phyloP scores from a whole-genome alignment of 2,329 filamentous ascomycete species.

The Exophiala lecanii-corni region DNA sequence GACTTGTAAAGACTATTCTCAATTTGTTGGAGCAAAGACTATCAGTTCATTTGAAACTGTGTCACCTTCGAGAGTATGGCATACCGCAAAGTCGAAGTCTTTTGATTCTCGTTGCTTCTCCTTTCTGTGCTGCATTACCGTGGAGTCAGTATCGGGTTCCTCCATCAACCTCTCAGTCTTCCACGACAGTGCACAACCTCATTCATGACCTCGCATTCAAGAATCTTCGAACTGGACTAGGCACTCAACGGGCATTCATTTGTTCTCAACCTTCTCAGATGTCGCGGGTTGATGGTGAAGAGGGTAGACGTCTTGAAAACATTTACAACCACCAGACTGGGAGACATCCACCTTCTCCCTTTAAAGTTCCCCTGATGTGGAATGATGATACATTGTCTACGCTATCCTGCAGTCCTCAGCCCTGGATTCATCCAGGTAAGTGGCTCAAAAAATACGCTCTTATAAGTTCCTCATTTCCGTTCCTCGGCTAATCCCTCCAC shows the following conservation, averaged over 20 bases:
- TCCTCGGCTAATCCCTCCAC: not conserved
- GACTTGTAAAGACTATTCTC: conserved; percentile 11
- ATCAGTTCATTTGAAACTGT: conserved; percentile 14
- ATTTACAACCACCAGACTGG: not conserved
- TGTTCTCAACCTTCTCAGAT: too few species aligned
- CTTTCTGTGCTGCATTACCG: conserved; percentile 5
- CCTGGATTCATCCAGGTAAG: conserved; percentile 15
- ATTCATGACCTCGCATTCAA: too few species aligned
- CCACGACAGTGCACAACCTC: too few species aligned
- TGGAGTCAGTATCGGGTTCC: too few species aligned
- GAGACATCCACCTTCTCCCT: not conserved
- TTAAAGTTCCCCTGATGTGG: too few species aligned
- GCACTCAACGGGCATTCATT: too few species aligned
- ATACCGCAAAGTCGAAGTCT: conserved; percentile 12
- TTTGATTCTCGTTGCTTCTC: conserved; percentile 12
- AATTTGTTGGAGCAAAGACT: conserved; percentile 8
- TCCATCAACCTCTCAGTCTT: too few species aligned
- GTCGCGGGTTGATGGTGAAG: too few species aligned
- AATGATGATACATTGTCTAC: not conserved
- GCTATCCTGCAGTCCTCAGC: not conserved
- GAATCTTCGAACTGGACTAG: too few species aligned
- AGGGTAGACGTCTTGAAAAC: too few species aligned
- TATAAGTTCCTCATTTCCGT: not conserved
- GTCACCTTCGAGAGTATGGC: conserved; percentile 5
- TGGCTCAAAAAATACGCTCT: too few species aligned